These are phyloP conservation scores for Copromyces sp. DNA, from an alignment of 495 filamentous ascomycete species.

Conservation along the genomic window DNA sequence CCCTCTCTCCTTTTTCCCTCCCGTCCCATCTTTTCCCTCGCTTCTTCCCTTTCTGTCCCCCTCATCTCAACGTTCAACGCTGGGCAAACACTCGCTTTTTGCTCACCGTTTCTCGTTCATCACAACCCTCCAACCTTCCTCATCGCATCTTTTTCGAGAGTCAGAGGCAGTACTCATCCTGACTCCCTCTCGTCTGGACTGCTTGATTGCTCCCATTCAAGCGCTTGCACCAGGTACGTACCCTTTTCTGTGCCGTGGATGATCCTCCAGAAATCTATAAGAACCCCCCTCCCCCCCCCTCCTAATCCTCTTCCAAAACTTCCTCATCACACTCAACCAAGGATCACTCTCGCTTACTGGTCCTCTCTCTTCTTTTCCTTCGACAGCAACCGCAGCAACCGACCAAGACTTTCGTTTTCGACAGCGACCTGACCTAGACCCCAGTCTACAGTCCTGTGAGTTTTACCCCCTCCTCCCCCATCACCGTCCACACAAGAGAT, in stretches of 20 bases:
- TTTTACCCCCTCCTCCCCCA: background rate
- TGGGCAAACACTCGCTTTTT: conserved; percentile 1
- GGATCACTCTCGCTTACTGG: background rate
- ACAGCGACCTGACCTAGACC: background rate
- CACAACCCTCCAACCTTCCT: background rate
- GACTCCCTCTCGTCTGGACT: background rate
- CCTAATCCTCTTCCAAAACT: background rate
- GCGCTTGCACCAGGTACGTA: background rate
- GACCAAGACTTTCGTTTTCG: background rate
- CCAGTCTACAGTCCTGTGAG: background rate
- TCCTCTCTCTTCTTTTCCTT: background rate
- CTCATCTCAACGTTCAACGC: background rate
- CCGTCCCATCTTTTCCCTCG: background rate
- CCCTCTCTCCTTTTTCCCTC: background rate
- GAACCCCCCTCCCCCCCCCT: background rate
- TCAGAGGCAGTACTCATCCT: background rate
- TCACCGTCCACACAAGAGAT: background rate
- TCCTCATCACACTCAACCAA: background rate
- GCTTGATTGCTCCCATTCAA: background rate
- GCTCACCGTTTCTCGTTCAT: background rate
- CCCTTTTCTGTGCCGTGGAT: background rate
- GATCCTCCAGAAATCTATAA: background rate
- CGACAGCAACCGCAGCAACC: background rate
- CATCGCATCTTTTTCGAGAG: background rate
- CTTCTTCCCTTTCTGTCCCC: background rate